A percentile compares a stretch with the other conserved stretches of the same genome.
Conservation (phyloP, 768 basidiomycete genomes). For the Galerina marginata region DNA sequence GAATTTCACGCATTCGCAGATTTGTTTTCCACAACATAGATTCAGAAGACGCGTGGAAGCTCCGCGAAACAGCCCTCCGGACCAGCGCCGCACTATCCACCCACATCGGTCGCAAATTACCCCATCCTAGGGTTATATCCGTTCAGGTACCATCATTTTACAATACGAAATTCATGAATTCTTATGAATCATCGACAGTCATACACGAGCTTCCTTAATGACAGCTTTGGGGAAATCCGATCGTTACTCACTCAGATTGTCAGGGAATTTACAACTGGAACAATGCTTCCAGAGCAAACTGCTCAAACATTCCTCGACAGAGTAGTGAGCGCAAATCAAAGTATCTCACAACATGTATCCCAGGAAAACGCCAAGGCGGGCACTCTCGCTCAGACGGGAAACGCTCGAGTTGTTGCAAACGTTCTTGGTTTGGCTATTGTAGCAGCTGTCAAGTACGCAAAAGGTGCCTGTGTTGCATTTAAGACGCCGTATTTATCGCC, state of each 20-base stretch:
- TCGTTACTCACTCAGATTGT: background rate
- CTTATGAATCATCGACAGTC: background rate
- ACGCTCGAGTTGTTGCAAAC: slow-evolving; percentile 7
- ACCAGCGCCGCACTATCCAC: slow-evolving; percentile 12
- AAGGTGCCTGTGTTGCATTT: slow-evolving; percentile 18
- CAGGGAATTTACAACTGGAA: slow-evolving; percentile 6
- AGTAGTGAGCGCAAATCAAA: slow-evolving; percentile 18
- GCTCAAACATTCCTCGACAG: slow-evolving; percentile 24
- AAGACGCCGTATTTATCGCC: background rate
- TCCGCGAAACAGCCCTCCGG: slow-evolving; percentile 20
- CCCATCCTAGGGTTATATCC: background rate
- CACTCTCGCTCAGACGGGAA: background rate
- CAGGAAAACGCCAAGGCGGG: background rate
- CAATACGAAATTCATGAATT: background rate
- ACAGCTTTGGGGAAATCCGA: background rate
- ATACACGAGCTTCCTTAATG: background rate
- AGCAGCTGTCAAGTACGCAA: slow-evolving; percentile 26
- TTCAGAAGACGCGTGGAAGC: slow-evolving; percentile 26
- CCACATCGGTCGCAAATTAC: background rate
- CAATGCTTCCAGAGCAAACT: slow-evolving; percentile 10
- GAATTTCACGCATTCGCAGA: slow-evolving; percentile 10
- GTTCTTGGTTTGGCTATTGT: slow-evolving; percentile 24
- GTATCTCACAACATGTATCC: background rate
- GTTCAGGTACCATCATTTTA: background rate
- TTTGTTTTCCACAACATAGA: slow-evolving; percentile 28